Evolutionary conservation across 768 basidiomycete genomes (phyloP), one percentile per base, ranked within the genome.

Genomic region (Lanmaoa pseudosensibilis): DNA sequence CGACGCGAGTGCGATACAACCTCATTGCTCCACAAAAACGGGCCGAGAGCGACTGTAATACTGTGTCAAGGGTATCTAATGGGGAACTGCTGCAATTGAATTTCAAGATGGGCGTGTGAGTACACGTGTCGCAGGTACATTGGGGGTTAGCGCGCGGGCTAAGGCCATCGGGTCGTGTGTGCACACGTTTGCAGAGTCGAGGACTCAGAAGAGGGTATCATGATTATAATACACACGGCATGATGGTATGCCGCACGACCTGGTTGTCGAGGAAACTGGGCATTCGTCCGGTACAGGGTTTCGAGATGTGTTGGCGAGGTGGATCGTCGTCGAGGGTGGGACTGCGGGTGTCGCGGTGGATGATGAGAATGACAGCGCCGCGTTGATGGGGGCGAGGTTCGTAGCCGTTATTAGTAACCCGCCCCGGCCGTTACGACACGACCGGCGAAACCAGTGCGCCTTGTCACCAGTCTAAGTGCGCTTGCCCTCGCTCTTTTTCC

Each of bases 391-490:
- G 52, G 65, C 57, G 50, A 65, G 34, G 52, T 12, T 27, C 38
- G 52, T 45, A 50, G 52, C 56, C 59, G 55, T 64, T 66, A 64
- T 61, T 67, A 68, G 70, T 66, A 63, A 73, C 59, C n/a, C 23
- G 55, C 50, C 32, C 66, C 58, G 54, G 54, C 47, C 34, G 59
- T 73, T 73, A 72, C 70, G 70, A 72, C 65, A 72, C 61, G 50
- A 57, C 63, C 56, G 43, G 56, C 62, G 50, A 70, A 71, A 71
- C 72, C 72, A 66, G 70, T 73, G 70, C 70, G 47, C 54, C 52
- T 30, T 30, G 27, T 5, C 27, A 27, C 27, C 27, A 27, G 27
- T 27, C 27, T 27, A 27, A 27, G 27, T 27, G 27, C 27, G 27
- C 27, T 27, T 50, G 44, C 39, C 46, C 33, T 36, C 52, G 38